phyloP scores from a whole-genome alignment of 176 grass and related monocot species.

The Panicum miliaceum region DNA sequence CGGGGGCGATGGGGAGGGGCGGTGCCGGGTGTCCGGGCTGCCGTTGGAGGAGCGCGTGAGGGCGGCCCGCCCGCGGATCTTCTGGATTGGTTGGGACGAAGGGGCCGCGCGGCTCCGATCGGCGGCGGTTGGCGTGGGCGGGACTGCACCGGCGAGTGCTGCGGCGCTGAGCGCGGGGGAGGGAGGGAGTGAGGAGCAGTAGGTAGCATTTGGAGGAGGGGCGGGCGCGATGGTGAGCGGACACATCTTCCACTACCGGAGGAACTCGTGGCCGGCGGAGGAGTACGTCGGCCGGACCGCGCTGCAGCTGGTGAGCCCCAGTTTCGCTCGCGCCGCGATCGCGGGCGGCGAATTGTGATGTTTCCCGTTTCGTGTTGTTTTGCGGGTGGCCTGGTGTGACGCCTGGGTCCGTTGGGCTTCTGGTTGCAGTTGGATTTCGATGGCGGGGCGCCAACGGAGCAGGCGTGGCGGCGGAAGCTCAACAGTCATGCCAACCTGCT shows the following conservation, averaged over 20 bases:
- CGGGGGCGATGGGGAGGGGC: not conserved
- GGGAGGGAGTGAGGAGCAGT: not conserved
- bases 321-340: not conserved
- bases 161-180: not conserved
- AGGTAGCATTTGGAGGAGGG: conserved; percentile 15
- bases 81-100: not conserved
- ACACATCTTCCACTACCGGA: conserved; percentile 83
- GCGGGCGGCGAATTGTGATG: not conserved
- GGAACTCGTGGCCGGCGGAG: conserved; percentile 93
- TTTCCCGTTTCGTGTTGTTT: not conserved
- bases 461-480: conserved; percentile 87
- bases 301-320: conserved; percentile 77
- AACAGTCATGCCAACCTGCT: conserved; percentile 94
- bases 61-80: conserved; percentile 31
- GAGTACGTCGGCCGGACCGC: conserved; percentile 72
- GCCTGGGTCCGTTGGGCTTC: not conserved
- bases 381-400: not conserved
- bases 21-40: conserved; percentile 1
- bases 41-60: conserved; percentile 27
- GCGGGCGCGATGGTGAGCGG: conserved; percentile 71
- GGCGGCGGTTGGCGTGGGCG: not conserved
- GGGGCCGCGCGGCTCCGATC: not conserved
- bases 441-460: conserved; percentile 81
- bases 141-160: not conserved
- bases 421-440: conserved; percentile 85